These are phyloP conservation scores for Neospermospora avenae DNA, from an alignment of 2,329 filamentous ascomycete genomes.

Conservation along the genomic window DNA sequence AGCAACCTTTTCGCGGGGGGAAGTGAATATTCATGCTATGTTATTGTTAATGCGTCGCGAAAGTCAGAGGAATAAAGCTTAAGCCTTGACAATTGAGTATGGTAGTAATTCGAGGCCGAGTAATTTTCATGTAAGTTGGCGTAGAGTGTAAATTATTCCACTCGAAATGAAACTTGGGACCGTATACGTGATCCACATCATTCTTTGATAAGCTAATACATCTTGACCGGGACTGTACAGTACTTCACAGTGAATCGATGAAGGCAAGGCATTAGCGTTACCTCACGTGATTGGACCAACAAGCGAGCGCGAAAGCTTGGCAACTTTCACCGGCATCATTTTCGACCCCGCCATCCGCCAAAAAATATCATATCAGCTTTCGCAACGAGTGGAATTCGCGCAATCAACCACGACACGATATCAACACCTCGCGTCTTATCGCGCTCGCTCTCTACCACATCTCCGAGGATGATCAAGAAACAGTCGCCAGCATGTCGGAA, in stretches of 20 bases:
- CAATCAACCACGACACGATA: neutral
- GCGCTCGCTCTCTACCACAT: neutral
- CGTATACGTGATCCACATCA: too few relatives aligned
- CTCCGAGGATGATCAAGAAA: slow-evolving; percentile 11
- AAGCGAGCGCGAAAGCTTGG: neutral
- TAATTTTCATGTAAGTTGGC: too few relatives aligned
- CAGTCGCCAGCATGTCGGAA: slow-evolving; percentile 14
- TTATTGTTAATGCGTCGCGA: too few relatives aligned
- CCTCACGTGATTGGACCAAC: slow-evolving; percentile 15
- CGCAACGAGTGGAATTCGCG: neutral
- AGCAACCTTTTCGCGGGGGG: too few relatives aligned
- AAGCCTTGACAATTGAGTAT: too few relatives aligned
- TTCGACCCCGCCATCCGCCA: neutral
- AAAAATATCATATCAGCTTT: slow-evolving; percentile 3
- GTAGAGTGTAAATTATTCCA: too few relatives aligned
- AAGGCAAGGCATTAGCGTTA: neutral
- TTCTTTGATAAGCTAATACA: too few relatives aligned
- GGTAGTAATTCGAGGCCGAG: too few relatives aligned
- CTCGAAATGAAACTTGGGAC: too few relatives aligned
- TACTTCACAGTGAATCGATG: neutral
- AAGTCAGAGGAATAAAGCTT: too few relatives aligned
- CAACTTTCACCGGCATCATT: neutral
- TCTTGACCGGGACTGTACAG: too few relatives aligned
- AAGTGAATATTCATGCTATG: too few relatives aligned
- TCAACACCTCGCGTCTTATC: neutral